A percentile compares a stretch with the other conserved stretches of the same genome.
Evolutionary conservation across 169 alveolate genomes (phyloP).

Genomic region (Neospora caninum): DNA sequence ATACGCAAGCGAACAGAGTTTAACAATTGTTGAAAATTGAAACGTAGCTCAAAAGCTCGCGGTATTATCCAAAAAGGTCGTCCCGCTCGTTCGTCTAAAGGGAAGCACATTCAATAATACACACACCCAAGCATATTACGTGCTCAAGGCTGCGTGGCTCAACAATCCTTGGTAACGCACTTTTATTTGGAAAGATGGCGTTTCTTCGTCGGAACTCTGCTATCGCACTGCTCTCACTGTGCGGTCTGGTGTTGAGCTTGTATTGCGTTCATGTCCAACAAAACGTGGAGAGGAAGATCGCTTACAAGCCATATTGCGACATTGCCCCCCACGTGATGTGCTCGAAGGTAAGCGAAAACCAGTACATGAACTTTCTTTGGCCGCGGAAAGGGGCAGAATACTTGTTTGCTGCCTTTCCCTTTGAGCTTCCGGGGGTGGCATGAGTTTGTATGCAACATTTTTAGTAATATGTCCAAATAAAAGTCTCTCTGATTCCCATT

Average conservation of each 20-base stretch:
- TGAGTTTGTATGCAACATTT: neutral
- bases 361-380: neutral
- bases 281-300: neutral
- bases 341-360: neutral
- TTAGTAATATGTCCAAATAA: no score
- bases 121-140: no score
- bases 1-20: neutral
- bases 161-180: no score
- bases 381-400: neutral
- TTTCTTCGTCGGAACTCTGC: neutral
- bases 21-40: no score
- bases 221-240: neutral
- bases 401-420: neutral
- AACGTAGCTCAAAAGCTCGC: no score
- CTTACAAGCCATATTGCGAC: slow-evolving; percentile 32
- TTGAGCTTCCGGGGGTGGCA: neutral
- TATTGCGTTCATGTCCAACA: neutral
- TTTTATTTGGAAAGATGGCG: neutral
- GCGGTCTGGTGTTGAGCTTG: neutral
- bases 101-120: no score
- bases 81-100: no score
- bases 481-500: no score
- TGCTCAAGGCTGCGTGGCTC: no score
- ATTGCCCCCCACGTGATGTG: neutral
- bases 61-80: no score